Evolutionary conservation across 2,329 filamentous ascomycete species (phyloP), one percentile per base, ranked within the genome.

Genomic region (Beauveria brongniartii): DNA sequence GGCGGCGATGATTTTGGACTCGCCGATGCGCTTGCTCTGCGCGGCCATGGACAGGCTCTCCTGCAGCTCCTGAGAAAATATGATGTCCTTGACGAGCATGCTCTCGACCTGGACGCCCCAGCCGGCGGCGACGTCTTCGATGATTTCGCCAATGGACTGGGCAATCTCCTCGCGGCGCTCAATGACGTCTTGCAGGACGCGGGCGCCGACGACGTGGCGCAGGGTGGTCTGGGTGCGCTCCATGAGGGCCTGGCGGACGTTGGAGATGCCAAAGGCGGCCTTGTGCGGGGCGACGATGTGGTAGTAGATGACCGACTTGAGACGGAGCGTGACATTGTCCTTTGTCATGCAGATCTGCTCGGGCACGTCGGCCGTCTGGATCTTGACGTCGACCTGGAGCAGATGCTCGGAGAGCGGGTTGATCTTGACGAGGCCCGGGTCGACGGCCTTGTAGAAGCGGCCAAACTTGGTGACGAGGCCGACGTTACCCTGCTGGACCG

Each of bases 331-430:
- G 65, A 97, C 94, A 70, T 99, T 99, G 81, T 99, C 94, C 80
- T 97, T 97, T 74, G 94, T 99, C 92, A 99, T 99, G 82, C 94
- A 97, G 64, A 93, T 86, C 77, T 99, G 94, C 77, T 92, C 87
- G 20, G 93, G 93, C 26, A 99, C 94, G 80, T 99, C 89, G 73
- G 95, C 91, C 66, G 96, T 97, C 78, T 99, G 94, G 68, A 97
- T 97, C 86, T 97, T 99, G 78, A 99, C 94, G 74, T 99, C 94
- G 72, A 99, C 89, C 69, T 95, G 91, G 67, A 91, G 88, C 47
- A 99, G 82, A 62, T 82, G 85, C 80, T 99, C 94, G 69, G 89
- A 93, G 59, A 97, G 85, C 3, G 93, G 93, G 78, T 99, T 99
- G 81, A 99, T 87, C 80, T 96, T 96, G 75, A 97, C 91, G 37